Evolutionary conservation across 306 rosid genomes (phyloP), one percentile per base, ranked within the genome.

Genomic region (Fagus sylvatica): DNA sequence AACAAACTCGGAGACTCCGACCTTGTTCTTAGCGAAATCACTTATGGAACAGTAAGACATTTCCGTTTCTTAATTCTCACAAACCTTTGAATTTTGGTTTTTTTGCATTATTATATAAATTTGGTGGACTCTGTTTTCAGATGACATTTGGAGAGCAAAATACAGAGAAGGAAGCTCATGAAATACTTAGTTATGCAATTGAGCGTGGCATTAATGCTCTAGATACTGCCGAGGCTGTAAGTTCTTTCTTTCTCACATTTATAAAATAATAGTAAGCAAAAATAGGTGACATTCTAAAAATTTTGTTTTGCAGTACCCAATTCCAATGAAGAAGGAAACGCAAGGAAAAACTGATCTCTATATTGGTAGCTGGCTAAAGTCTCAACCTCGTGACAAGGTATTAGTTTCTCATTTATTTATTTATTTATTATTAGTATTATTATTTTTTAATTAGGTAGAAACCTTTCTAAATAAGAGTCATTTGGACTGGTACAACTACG

Each of bases 91-190:
- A 57, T 57, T 28, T 46, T 10, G 11, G 36, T 30, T 28, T 30
- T 57, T 28, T 54, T 19, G 64, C 28, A 57, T 16, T 28, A 28
- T 7, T 17, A 56, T 8, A 6, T 1, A 8, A 22, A 56, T 6
- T 6, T 22, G 7, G 62, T n/a, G 30, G 33, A 11, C 62, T 56
- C 6, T 10, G 10, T 46, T 76, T 82, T 85, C 78, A 90, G 90
- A 95, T 95, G 98, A 95, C 97, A 12, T 92, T 95, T 77, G 98
- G 98, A 60, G 74, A 92, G 71, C 97, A 92, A 78, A 95, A 86
- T 83, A 80, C 98, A 0, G 98, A 95, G 92, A 87, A 89, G 82
- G 96, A 95, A 79, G 84, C 98, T 11, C 97, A 95, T 62, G 89
- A 88, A 19, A 88, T 89, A 0, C 92, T 95, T n/a, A 82, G 84